Evolutionary conservation across 208 protist genomes (phyloP), one percentile per base, ranked within the genome.

Genomic region (Novymonas esmeraldas): DNA sequence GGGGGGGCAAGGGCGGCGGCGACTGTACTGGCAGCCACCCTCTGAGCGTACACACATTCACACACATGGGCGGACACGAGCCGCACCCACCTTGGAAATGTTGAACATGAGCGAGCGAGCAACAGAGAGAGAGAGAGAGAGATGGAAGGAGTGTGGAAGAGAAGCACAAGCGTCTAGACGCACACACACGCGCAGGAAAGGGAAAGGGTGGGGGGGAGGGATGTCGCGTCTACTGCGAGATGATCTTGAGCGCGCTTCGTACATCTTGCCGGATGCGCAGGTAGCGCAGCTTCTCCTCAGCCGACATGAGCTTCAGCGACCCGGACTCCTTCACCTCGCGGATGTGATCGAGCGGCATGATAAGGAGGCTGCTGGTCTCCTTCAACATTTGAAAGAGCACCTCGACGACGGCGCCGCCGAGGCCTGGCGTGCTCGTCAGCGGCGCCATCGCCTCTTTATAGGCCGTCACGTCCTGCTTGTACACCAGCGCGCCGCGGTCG

Each of bases 381-480:
- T 89, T 91, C 49, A 95, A 67, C 67, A 95, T 74, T 41, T 81
- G 76, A 57, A 95, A 94, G 11, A 95, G 71, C 26, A 84, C 77
- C 57, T 90, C 87, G n/a, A 95, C 87, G 9, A 95, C 87, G 14
- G 85, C 87, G 2, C 85, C 85, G 39, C 84, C 88, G 29, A 94
- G 85, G 0, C 87, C 87, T n/a, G 87, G 81, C 13, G 81, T 84
- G 29, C 64, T 76, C 11, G 79, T 88, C 46, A 95, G 70, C 20
- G 90, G 90, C 10, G 50, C 55, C 87, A 95, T 89, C 14, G 84
- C 81, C 72, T 93, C 87, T 73, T 85, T 89, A 74, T 94, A 95
- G 29, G 87, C 90, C 18, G 85, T 95, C 29, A 95, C 88, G 50
- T 95, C 90, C 51, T 94, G 90, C 74, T 95, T 95, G 68, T 94